Percentiles rank a stretch among this genome's conserved stretches.
Conservation (phyloP, 345 rosid genomes). For the Rhodamnia rubescens region DNA sequence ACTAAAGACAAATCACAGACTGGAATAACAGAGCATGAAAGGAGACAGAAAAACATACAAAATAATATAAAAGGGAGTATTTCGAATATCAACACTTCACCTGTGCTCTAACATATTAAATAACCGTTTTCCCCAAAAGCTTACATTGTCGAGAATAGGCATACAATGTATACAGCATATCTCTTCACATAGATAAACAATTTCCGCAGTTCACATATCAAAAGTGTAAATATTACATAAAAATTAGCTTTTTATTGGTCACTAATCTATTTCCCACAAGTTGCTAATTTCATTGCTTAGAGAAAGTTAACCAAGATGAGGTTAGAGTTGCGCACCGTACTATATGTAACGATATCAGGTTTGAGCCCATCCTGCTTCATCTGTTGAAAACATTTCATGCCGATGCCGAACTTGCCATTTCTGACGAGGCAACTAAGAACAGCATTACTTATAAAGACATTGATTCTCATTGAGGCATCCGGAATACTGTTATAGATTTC, state of each 20-base stretch:
- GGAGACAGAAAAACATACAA: background rate
- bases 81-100: background rate
- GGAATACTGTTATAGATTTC: conserved; percentile 55
- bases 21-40: background rate
- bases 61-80: background rate
- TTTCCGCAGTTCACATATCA: background rate
- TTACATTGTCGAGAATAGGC: background rate
- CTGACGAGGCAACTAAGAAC: conserved; percentile 64
- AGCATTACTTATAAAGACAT: conserved; percentile 77
- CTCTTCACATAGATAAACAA: background rate
- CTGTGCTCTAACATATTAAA: background rate
- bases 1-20: background rate
- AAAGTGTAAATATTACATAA: background rate
- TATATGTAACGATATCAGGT: conserved; percentile 83
- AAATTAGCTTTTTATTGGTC: background rate
- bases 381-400: conserved; percentile 64
- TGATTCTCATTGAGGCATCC: conserved; percentile 49
- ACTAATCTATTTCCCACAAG: background rate
- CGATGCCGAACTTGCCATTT: conserved; percentile 55
- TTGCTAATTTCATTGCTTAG: background rate
- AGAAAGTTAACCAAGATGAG: background rate
- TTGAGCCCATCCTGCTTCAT: conserved; percentile 79
- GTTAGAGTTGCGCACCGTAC: conserved; percentile 34
- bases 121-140: background rate
- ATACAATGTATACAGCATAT: background rate